phyloP scores from a whole-genome alignment of 106 monocot species.

The Allium sativum region DNA sequence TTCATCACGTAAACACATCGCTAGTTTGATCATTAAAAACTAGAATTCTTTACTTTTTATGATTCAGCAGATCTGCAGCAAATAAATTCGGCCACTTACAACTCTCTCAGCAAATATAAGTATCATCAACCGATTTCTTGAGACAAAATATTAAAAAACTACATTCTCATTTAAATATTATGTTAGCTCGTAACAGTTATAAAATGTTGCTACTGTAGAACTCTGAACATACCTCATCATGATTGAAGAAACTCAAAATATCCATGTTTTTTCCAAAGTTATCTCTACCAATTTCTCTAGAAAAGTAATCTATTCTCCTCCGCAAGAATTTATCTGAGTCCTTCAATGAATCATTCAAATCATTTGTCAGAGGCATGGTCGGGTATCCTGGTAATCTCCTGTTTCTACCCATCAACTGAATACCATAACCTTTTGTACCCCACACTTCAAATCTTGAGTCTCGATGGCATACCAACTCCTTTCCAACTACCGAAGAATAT shows the following conservation, averaged over 20 bases:
- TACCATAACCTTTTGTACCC: slow-evolving; percentile 66
- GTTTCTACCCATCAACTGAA: slow-evolving; percentile 43
- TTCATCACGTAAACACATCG: no score
- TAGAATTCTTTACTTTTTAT: no score
- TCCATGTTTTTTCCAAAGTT: slow-evolving; percentile 39
- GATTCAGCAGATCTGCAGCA: no score
- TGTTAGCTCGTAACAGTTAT: no score
- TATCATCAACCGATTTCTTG: no score
- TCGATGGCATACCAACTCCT: slow-evolving; percentile 72
- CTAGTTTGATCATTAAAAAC: no score
- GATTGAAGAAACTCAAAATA: slow-evolving; percentile 43
- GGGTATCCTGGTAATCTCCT: slow-evolving; percentile 73
- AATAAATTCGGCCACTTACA: no score
- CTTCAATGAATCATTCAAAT: slow-evolving; percentile 19
- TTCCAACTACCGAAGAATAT: slow-evolving; percentile 68
- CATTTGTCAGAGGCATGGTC: slow-evolving; percentile 12
- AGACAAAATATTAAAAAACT: no score
- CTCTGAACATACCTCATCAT: slow-evolving; percentile 53
- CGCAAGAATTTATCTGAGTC: slow-evolving; percentile 8
- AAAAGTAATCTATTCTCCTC: slow-evolving; percentile 14
- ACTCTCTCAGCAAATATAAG: no score
- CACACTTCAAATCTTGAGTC: slow-evolving; percentile 90
- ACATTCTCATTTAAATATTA: no score
- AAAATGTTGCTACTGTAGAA: not conserved
- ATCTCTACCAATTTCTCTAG: slow-evolving; percentile 11